Conservation (phyloP, 1,139 yeast species). For the Lodderomyces metapsilosis region DNA sequence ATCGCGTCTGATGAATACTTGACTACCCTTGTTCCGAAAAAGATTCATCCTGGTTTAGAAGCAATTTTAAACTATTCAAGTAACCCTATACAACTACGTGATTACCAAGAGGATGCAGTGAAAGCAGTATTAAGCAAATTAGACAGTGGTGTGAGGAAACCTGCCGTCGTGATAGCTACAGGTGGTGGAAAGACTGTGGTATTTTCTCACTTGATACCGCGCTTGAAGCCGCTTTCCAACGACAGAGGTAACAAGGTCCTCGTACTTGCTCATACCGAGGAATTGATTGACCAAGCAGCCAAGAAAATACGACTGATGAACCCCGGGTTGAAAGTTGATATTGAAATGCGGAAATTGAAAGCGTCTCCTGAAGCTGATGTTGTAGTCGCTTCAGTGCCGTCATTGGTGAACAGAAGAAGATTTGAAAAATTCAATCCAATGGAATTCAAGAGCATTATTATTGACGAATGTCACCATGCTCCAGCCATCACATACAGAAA, state of each 20-base stretch:
- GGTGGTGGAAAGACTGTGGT: slow-evolving; percentile 96
- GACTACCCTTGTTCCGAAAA: neutral
- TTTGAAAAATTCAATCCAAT: slow-evolving; percentile 53
- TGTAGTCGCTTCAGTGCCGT: slow-evolving; percentile 75
- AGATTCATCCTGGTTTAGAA: neutral
- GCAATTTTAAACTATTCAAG: neutral
- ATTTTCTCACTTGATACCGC: slow-evolving; percentile 62
- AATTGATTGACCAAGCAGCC: slow-evolving; percentile 72
- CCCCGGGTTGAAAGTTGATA: slow-evolving; percentile 56
- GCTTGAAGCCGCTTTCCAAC: slow-evolving; percentile 34
- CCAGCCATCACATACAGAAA: slow-evolving; percentile 67
- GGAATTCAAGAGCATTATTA: slow-evolving; percentile 67
- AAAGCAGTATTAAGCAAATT: slow-evolving; percentile 53
- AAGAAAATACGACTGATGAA: slow-evolving; percentile 44
- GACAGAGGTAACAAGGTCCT: slow-evolving; percentile 50
- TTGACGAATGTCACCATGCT: slow-evolving; percentile 95
- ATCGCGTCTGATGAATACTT: neutral
- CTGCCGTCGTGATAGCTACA: slow-evolving; percentile 87
- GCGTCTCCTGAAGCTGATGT: slow-evolving; percentile 55
- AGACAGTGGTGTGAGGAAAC: slow-evolving; percentile 46
- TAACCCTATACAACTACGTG: slow-evolving; percentile 25
- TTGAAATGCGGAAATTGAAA: slow-evolving; percentile 65
- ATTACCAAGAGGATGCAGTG: slow-evolving; percentile 76
- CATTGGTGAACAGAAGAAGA: slow-evolving; percentile 52
- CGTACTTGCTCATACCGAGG: slow-evolving; percentile 80